phyloP scores from a whole-genome alignment of 495 filamentous ascomycete genomes.

The Durotheca rogersii region DNA sequence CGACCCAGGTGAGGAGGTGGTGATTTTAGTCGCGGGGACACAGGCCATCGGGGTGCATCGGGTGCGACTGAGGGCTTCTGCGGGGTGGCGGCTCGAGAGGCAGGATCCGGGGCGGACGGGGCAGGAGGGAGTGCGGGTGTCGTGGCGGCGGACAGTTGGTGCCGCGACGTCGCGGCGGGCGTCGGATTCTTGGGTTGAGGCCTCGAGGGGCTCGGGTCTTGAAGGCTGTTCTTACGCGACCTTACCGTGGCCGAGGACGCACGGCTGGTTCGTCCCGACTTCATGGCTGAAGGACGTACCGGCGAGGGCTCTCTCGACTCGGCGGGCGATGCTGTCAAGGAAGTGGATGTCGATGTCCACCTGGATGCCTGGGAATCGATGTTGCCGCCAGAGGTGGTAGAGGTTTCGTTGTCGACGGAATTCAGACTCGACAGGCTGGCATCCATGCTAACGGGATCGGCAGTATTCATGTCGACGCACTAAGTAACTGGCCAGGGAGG shows the following conservation, averaged over 20 bases:
- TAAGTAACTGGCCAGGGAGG: constrained; percentile 21
- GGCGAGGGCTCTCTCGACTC: constrained; percentile 56
- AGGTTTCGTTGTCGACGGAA: constrained; percentile 33
- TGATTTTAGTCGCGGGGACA: constrained; percentile 65
- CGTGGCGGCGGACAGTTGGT: constrained; percentile 62
- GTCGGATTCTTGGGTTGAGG: constrained; percentile 54
- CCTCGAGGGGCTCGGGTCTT: constrained; percentile 68
- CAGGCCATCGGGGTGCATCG: constrained; percentile 63
- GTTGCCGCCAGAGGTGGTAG: constrained; percentile 32
- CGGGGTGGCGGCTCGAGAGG: constrained; percentile 59
- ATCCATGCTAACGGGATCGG: constrained; percentile 31
- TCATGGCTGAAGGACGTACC: constrained; percentile 35
- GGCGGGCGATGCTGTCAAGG: constrained; percentile 48
- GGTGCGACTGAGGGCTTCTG: constrained; percentile 56
- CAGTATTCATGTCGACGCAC: too few species aligned
- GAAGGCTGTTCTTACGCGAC: constrained; percentile 67
- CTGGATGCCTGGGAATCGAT: constrained; percentile 39
- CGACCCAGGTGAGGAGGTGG: constrained; percentile 60
- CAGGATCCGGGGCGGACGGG: constrained; percentile 55
- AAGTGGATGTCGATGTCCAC: constrained; percentile 50
- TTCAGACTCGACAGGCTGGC: constrained; percentile 35
- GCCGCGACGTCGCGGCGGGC: constrained; percentile 59
- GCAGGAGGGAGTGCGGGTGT: constrained; percentile 60
- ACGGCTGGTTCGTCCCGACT: constrained; percentile 29
- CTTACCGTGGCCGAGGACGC: constrained; percentile 36